Base-by-base conservation (phyloP, 2,329 filamentous ascomycete genomes). In the Fusarium acutatum region DNA sequence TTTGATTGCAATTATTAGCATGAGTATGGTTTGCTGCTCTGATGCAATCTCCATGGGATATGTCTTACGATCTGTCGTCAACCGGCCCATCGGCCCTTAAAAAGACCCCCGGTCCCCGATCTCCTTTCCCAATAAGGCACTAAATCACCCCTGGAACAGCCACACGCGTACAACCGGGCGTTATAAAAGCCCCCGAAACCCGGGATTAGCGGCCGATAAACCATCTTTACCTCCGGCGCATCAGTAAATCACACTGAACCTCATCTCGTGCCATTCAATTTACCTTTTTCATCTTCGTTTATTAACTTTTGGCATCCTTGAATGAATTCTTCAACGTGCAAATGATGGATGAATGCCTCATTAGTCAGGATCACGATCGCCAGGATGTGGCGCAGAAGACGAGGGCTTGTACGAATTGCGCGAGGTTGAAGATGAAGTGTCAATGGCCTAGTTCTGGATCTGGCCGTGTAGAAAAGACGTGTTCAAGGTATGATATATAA, bases 361-460 rank as follows among this genome's bases (percentile, higher is more conserved):
- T 75, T n/a, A 75, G 58, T 43, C 65, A 63, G 44, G 63, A 65
- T 35, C 53, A 60, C 13, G 56, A 32, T 43, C 57, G 50, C 30
- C 35, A 44, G 15, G 62, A 70, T 24, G 32, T 14, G 24, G 32
- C 28, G n/a, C 64, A 47, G 0, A 81, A 80, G 66, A 56, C 71
- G n/a, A 79, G 81, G 57, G 81, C 81, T 11, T 83, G 81, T 60
- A 72, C 63, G 18, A 80, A 76, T 38, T 83, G 81, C 67, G 81
- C 80, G 34, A 76, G 78, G 28, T 72, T 82, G 17, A 83, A 83
- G 74, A 83, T 82, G 72, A 82, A 79, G 52, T 83, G 82, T 53
- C 77, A 77, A 28, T 83, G 81, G 81, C 78, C 76, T 37, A 69
- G 41, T 34, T 61, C 73, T 40, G 79, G 74, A 0, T 64, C 75